A percentile compares a stretch with the other conserved stretches of the same genome.
phyloP scores from a whole-genome alignment of 306 rosid species.

The Trifolium subterraneum region DNA sequence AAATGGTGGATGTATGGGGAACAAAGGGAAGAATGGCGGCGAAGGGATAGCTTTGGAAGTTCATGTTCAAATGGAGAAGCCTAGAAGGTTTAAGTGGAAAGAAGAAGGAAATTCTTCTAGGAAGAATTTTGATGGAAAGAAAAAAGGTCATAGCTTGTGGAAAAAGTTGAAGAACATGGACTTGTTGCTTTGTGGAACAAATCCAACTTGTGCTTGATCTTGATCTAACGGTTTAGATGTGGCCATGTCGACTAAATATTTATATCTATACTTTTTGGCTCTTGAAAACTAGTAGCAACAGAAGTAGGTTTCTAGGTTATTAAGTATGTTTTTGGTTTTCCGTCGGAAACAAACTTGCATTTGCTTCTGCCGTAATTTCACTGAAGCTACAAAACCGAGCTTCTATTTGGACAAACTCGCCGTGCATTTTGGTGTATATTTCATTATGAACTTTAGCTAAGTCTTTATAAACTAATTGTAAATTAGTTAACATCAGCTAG shows the following conservation, averaged over 20 bases:
- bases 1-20: slow-evolving; percentile 23
- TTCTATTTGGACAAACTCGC: neutral
- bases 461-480: slow-evolving; percentile 42
- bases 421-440: slow-evolving; percentile 36
- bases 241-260: neutral
- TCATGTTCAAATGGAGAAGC: slow-evolving; percentile 61
- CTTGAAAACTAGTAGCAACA: neutral
- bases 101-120: slow-evolving; percentile 29
- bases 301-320: slow-evolving; percentile 34
- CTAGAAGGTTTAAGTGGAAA: slow-evolving; percentile 52
- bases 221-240: neutral
- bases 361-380: neutral
- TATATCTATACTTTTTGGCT: slow-evolving; percentile 43
- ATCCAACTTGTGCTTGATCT: slow-evolving; percentile 50
- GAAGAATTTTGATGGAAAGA: slow-evolving; percentile 42
- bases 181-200: slow-evolving; percentile 71
- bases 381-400: neutral
- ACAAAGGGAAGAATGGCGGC: slow-evolving; percentile 41
- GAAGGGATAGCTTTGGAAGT: slow-evolving; percentile 58
- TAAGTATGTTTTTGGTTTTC: neutral
- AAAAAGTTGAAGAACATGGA: slow-evolving; percentile 76
- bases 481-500: slow-evolving; percentile 37
- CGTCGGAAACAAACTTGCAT: too few relatives aligned
- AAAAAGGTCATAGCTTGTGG: slow-evolving; percentile 54
- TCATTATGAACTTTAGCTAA: slow-evolving; percentile 32